phyloP scores from a whole-genome alignment of 2,329 filamentous ascomycete genomes.

The Diplodia scrobiculata region DNA sequence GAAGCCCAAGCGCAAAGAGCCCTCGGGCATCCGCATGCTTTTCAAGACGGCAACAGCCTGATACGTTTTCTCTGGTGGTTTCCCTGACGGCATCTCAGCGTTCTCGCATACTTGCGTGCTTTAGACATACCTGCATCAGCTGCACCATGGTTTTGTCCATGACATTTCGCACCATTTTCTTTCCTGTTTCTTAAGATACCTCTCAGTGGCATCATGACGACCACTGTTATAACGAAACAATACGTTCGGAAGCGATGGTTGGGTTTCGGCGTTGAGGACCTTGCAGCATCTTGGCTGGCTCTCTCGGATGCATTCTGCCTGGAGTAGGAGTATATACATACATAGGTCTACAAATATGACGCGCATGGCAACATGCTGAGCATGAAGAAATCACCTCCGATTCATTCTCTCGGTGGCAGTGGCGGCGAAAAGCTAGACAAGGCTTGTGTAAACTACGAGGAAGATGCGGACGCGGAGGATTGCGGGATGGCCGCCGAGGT shows the following conservation, averaged over 20 bases:
- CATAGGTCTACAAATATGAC: neutral
- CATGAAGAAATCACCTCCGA: neutral
- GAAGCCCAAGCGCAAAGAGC: slow-evolving; percentile 46
- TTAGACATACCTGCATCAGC: slow-evolving; percentile 26
- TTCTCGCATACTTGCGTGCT: slow-evolving; percentile 15
- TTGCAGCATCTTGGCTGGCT: slow-evolving; percentile 22
- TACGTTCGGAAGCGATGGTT: slow-evolving; percentile 1
- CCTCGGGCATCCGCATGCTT: slow-evolving; percentile 47
- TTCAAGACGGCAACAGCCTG: slow-evolving; percentile 36
- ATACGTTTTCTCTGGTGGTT: slow-evolving; percentile 20
- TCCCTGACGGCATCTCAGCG: slow-evolving; percentile 10
- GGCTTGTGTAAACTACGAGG: neutral
- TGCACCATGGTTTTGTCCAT: slow-evolving; percentile 19
- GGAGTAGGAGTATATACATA: slow-evolving; percentile 20
- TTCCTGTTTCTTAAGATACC: slow-evolving; percentile 15
- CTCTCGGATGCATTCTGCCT: slow-evolving; percentile 23
- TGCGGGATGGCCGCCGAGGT: slow-evolving; percentile 13
- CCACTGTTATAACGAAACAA: neutral
- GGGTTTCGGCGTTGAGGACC: slow-evolving; percentile 8
- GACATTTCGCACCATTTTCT: slow-evolving; percentile 6
- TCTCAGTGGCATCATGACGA: slow-evolving; percentile 15
- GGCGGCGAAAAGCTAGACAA: neutral
- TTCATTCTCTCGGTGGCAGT: neutral
- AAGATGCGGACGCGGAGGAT: slow-evolving; percentile 16
- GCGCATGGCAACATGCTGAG: neutral